Evolutionary conservation across 257 asterid genomes (phyloP).

Genomic region (Lantana camara): DNA sequence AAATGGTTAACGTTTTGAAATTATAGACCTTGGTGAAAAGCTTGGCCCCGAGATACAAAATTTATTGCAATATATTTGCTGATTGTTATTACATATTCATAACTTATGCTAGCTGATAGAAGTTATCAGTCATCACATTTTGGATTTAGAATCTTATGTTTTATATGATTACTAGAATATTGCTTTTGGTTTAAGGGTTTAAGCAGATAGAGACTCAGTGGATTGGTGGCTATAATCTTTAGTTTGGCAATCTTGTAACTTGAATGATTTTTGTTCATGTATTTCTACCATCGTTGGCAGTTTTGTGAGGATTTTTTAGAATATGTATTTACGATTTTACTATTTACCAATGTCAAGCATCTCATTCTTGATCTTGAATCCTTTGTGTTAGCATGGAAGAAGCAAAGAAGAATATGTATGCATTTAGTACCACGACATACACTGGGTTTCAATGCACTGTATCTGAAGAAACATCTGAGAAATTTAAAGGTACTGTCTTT

Average conservation of each 20-base stretch:
- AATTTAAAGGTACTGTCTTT: slow-evolving; percentile 75
- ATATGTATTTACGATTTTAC: too few species aligned
- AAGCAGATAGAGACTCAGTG: slow-evolving; percentile 2
- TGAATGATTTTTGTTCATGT: not conserved
- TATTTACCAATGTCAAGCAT: not conserved
- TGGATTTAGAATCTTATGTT: not conserved
- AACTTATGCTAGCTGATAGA: slow-evolving; percentile 8
- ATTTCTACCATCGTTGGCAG: not conserved
- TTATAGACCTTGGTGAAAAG: not conserved
- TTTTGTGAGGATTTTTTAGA: not conserved
- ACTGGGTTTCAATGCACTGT: slow-evolving; percentile 98
- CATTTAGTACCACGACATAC: slow-evolving; percentile 95
- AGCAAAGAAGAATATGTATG: slow-evolving; percentile 98
- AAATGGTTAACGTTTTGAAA: too few species aligned
- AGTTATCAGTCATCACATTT: not conserved
- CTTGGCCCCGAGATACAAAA: not conserved
- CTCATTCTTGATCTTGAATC: slow-evolving; percentile 21
- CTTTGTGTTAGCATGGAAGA: slow-evolving; percentile 80
- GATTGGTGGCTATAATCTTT: slow-evolving; percentile 14
- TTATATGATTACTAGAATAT: not conserved
- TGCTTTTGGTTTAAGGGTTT: slow-evolving; percentile 11
- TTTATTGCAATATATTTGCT: slow-evolving; percentile 1
- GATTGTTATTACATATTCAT: not conserved
- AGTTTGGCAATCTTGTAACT: not conserved
- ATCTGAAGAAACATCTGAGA: slow-evolving; percentile 97